These are phyloP conservation scores for Avena insularis DNA, from an alignment of 176 grass and related monocot genomes.

Conservation along the genomic window DNA sequence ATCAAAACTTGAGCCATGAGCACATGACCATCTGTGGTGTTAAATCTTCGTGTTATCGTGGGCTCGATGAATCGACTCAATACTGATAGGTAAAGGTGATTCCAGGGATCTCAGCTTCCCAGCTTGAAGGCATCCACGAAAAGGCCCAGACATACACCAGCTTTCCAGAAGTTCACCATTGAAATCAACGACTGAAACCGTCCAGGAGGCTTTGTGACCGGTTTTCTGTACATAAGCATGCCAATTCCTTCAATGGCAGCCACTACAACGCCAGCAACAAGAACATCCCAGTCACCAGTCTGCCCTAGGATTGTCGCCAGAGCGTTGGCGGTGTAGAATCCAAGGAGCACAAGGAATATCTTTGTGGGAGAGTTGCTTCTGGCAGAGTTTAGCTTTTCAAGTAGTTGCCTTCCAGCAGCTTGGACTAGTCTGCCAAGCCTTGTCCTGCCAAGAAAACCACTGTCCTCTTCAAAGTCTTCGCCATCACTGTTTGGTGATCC, in stretches of 20 bases:
- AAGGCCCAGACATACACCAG: constrained; percentile 84
- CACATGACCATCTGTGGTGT: not conserved
- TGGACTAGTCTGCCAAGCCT: constrained; percentile 74
- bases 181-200: constrained; percentile 64
- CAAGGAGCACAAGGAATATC: constrained; percentile 90
- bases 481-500: constrained; percentile 59
- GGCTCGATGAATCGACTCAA: not conserved
- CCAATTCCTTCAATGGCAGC: constrained; percentile 87
- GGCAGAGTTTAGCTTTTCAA: constrained; percentile 76
- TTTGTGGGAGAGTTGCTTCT: constrained; percentile 79
- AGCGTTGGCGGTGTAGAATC: constrained; percentile 96
- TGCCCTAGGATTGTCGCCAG: constrained; percentile 93
- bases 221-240: constrained; percentile 93
- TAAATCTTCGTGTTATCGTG: not conserved
- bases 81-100: not conserved
- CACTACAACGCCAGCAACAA: constrained; percentile 89
- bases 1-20: not conserved
- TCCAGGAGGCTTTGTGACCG: constrained; percentile 44
- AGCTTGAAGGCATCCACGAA: constrained; percentile 97
- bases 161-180: constrained; percentile 95
- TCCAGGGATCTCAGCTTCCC: constrained; percentile 59
- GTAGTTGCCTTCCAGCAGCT: constrained; percentile 64
- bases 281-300: constrained; percentile 97
- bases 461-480: constrained; percentile 59
- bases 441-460: constrained; percentile 68